phyloP scores from a whole-genome alignment of 2,329 filamentous ascomycete species.

The Aspergillus hiratsukae region DNA sequence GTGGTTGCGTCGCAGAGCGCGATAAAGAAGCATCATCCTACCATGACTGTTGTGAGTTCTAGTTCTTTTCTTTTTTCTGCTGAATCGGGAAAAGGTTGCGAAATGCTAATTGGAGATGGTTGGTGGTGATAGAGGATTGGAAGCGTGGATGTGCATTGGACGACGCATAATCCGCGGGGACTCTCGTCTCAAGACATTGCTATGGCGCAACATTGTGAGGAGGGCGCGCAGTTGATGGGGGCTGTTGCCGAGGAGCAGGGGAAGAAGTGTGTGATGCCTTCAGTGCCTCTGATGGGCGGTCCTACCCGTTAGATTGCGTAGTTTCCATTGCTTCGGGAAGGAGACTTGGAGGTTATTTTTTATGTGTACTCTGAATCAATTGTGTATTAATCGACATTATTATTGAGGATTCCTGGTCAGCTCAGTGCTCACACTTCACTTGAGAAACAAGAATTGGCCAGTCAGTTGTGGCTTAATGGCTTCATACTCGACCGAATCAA shows the following conservation, averaged over 20 bases:
- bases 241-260: constrained; percentile 28
- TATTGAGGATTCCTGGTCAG: too few relatives aligned
- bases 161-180: constrained; percentile 37
- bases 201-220: constrained; percentile 36
- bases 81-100: neutral
- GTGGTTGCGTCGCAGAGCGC: constrained; percentile 35
- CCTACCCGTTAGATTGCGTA: neutral
- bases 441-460: neutral
- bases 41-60: constrained; percentile 34
- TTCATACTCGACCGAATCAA: neutral
- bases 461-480: neutral
- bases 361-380: neutral
- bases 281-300: neutral
- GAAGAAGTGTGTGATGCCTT: constrained; percentile 23
- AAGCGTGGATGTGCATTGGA: constrained; percentile 38
- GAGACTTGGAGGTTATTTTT: too few relatives aligned
- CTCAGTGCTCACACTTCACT: too few relatives aligned
- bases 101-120: neutral
- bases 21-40: constrained; percentile 36
- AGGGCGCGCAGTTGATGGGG: constrained; percentile 31
- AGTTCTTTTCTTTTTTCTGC: neutral
- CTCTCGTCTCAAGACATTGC: constrained; percentile 34
- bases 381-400: neutral
- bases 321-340: too few relatives aligned
- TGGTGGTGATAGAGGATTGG: constrained; percentile 26